Percentiles rank a stretch among this genome's conserved stretches.
Conservation (phyloP, 306 rosid genomes). For the Ammopiptanthus mongolicus region DNA sequence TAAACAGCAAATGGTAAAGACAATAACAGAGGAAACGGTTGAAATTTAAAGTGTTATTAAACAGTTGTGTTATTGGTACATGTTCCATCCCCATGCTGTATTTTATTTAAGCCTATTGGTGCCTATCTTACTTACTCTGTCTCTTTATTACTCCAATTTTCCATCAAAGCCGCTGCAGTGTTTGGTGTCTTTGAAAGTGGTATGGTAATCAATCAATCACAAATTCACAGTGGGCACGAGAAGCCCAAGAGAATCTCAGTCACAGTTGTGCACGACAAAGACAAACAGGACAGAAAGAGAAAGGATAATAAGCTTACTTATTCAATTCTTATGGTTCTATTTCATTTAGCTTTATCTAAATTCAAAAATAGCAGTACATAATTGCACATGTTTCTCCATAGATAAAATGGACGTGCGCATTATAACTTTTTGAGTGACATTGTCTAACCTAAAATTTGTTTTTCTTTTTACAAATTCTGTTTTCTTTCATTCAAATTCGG, state of each 20-base stretch:
- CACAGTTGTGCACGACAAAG: not conserved
- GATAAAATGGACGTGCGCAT: not conserved
- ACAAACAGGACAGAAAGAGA: not conserved
- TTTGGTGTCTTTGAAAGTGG: slow-evolving; percentile 17
- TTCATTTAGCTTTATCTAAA: not conserved
- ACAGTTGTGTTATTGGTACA: slow-evolving; percentile 8
- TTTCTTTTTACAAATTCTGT: too few relatives aligned
- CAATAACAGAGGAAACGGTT: not conserved
- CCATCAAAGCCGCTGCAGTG: not conserved
- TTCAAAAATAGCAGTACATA: not conserved
- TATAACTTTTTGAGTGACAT: not conserved
- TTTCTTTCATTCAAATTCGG: not conserved
- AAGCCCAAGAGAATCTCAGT: slow-evolving; percentile 42
- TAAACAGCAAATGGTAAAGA: not conserved
- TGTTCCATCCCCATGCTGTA: slow-evolving; percentile 7
- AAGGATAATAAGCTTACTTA: not conserved
- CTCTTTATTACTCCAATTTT: not conserved
- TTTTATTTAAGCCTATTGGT: slow-evolving; percentile 18
- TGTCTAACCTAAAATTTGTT: not conserved
- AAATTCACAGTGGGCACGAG: slow-evolving; percentile 1
- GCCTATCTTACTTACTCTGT: slow-evolving; percentile 18
- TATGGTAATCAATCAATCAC: slow-evolving; percentile 3
- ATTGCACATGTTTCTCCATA: not conserved
- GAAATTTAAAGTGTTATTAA: not conserved
- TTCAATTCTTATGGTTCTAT: not conserved